These are phyloP conservation scores for Colletotrichum orchidophilum DNA, from an alignment of 2,329 filamentous ascomycete species.

Conservation along the genomic window DNA sequence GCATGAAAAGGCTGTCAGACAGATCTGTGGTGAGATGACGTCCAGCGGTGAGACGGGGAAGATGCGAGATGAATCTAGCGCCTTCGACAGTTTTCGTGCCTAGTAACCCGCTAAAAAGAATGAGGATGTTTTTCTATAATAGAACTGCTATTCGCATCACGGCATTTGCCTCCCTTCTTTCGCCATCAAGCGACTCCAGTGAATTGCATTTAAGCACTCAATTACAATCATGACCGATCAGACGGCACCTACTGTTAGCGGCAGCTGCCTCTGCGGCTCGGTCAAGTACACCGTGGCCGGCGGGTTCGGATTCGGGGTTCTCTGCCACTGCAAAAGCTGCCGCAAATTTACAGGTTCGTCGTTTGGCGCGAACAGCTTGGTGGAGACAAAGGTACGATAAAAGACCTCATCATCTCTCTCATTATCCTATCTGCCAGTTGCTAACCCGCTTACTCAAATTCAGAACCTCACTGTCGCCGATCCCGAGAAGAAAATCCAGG, in stretches of 20 bases:
- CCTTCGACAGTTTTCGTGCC: not conserved
- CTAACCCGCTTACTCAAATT: not conserved
- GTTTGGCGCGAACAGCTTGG: conserved; percentile 4
- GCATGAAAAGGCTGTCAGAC: not conserved
- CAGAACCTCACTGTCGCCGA: not conserved
- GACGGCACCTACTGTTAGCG: not conserved
- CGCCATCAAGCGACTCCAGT: not conserved
- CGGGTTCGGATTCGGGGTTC: not conserved
- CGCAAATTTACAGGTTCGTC: conserved; percentile 2
- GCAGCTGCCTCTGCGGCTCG: conserved; percentile 1
- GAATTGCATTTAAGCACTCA: not conserved
- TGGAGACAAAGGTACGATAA: not conserved
- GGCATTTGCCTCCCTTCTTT: not conserved
- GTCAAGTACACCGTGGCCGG: not conserved
- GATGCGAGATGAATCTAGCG: not conserved
- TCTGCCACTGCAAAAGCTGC: conserved; percentile 12
- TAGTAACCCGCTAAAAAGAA: not conserved
- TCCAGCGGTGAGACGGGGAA: not conserved
- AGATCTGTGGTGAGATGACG: not conserved
- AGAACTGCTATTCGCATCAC: not conserved
- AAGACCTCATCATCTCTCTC: not conserved
- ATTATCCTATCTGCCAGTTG: too few relatives aligned
- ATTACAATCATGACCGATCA: not conserved
- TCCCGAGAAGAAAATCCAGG: not conserved
- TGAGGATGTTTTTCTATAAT: not conserved